phyloP scores from a whole-genome alignment of 192 early-diverging fungal genomes.

The Neocallimastix lanati region DNA sequence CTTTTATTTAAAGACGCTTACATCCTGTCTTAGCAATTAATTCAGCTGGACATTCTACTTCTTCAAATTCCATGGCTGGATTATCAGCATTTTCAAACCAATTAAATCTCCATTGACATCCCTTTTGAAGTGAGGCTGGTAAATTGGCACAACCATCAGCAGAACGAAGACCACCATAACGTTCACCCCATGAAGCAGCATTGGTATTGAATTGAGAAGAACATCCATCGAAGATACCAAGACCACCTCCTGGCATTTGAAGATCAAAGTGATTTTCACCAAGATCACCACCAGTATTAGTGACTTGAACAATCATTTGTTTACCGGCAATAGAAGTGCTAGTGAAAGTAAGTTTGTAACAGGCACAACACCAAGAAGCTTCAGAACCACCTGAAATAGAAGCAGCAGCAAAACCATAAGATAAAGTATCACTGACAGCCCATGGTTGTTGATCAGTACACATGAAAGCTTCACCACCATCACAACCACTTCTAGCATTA shows the following conservation, averaged over 20 bases:
- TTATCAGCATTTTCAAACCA: too few species aligned
- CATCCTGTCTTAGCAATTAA: too few species aligned
- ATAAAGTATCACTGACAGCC: not conserved
- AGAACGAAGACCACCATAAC: constrained; percentile 1
- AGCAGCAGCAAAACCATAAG: constrained; percentile 4
- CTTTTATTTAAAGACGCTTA: too few species aligned
- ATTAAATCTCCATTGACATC: too few species aligned
- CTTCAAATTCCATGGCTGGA: too few species aligned
- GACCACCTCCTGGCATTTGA: too few species aligned
- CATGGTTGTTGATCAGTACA: constrained; percentile 3
- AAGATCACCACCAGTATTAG: too few species aligned
- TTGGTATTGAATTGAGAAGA: constrained; percentile 3
- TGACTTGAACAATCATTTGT: too few species aligned
- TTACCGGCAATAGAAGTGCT: not conserved
- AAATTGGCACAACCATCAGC: not conserved
- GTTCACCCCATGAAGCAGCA: constrained; percentile 2
- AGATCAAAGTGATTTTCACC: not conserved
- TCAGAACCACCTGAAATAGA: not conserved
- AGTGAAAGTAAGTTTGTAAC: constrained; percentile 3
- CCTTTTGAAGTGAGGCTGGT: not conserved
- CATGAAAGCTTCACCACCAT: constrained; percentile 1
- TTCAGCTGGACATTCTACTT: too few species aligned
- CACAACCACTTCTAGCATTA: constrained; percentile 1
- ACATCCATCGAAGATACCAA: constrained; percentile 5
- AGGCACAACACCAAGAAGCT: constrained; percentile 1